A percentile compares a stretch with the other conserved stretches of the same genome.
phyloP scores from a whole-genome alignment of 306 rosid genomes.

The Gillenia trifoliata region DNA sequence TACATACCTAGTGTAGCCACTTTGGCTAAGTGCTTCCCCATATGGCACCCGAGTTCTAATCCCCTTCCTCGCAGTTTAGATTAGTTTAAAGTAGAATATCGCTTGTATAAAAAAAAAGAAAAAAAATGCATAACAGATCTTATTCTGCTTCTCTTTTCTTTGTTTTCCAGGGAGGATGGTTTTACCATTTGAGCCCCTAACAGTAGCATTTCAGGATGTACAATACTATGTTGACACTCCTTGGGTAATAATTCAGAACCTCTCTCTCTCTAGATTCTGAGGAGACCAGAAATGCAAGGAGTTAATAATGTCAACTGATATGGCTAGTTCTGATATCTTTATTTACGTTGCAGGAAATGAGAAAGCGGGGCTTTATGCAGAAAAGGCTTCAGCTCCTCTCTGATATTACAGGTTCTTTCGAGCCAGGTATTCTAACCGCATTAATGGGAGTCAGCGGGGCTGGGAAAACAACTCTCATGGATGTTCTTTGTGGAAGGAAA shows the following conservation, averaged over 20 bases:
- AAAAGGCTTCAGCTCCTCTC: conserved; percentile 66
- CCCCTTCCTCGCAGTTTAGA: too few relatives aligned
- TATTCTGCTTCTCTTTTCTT: background rate
- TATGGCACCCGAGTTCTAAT: too few relatives aligned
- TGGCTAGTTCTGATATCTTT: conserved; percentile 9
- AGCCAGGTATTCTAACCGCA: conserved; percentile 79
- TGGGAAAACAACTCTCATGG: conserved; percentile 85
- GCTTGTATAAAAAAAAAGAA: too few relatives aligned
- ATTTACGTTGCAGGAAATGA: conserved; percentile 58
- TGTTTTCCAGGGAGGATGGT: conserved; percentile 30
- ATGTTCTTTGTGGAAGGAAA: conserved; percentile 85
- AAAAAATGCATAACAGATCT: too few relatives aligned
- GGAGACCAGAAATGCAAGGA: background rate
- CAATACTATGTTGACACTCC: conserved; percentile 48
- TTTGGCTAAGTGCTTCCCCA: too few relatives aligned
- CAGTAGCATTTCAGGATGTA: conserved; percentile 34
- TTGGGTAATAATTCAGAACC: conserved; percentile 21
- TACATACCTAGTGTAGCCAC: background rate
- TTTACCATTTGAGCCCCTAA: conserved; percentile 40
- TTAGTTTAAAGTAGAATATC: too few relatives aligned
- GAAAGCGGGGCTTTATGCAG: conserved; percentile 45
- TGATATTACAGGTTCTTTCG: conserved; percentile 67
- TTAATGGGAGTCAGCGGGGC: conserved; percentile 90
- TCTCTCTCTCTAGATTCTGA: background rate
- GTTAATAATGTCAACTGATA: background rate